phyloP scores from a whole-genome alignment of 441 rosid genomes.

The Gossypium aridum region DNA sequence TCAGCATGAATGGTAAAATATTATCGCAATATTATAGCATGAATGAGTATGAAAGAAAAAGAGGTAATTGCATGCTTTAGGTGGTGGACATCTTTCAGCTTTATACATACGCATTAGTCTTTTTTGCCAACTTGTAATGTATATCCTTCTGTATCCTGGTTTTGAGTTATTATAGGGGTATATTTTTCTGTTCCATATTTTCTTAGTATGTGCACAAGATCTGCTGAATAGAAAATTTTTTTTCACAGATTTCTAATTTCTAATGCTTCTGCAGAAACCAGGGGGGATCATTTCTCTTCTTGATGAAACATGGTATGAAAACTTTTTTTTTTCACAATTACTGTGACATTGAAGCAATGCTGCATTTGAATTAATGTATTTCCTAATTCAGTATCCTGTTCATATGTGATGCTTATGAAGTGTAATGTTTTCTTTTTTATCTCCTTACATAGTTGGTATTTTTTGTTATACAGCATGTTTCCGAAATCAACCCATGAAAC shows the following conservation, averaged over 20 bases:
- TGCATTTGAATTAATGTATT: not conserved
- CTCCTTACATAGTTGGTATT: constrained; percentile 13
- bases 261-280: constrained; percentile 52
- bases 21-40: not conserved
- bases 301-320: constrained; percentile 73
- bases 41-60: not conserved
- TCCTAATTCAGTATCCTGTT: not conserved
- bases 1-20: not conserved
- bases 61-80: not conserved
- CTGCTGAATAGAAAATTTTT: constrained; percentile 15
- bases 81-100: not conserved
- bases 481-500: constrained; percentile 73
- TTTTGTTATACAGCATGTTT: constrained; percentile 48
- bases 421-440: not conserved
- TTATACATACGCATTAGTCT: not conserved
- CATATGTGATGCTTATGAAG: not conserved
- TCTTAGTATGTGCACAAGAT: constrained; percentile 5
- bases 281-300: constrained; percentile 71
- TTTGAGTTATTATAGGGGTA: constrained; percentile 13
- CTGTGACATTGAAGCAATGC: not conserved
- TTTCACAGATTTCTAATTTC: constrained; percentile 16
- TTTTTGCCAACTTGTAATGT: not conserved
- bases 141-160: constrained; percentile 10
- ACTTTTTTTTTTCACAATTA: constrained; percentile 5
- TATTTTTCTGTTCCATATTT: constrained; percentile 9